A percentile compares a stretch with the other conserved stretches of the same genome.
Evolutionary conservation across 768 basidiomycete genomes (phyloP).

Genomic region (Boletus pseudopeckii): DNA sequence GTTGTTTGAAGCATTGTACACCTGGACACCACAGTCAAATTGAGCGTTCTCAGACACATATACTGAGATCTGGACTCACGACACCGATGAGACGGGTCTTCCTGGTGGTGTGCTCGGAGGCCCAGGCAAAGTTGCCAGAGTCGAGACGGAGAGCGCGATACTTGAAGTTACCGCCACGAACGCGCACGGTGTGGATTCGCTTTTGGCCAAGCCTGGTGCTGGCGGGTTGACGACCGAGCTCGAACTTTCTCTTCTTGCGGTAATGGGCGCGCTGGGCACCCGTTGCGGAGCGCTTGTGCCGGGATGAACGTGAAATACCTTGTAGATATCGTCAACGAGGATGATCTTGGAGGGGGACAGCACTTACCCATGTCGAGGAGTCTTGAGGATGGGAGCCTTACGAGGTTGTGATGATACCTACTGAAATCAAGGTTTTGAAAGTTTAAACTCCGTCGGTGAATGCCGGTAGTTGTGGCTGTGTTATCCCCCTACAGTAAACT

Average conservation of each 20-base stretch:
- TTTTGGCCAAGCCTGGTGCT: constrained; percentile 96
- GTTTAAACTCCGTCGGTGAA: constrained; percentile 29
- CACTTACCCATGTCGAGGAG: constrained; percentile 73
- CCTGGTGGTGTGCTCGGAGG: constrained; percentile 86
- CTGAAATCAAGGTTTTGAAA: constrained; percentile 36
- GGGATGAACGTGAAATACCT: constrained; percentile 97
- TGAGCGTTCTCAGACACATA: constrained; percentile 7
- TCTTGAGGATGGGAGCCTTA: constrained; percentile 57
- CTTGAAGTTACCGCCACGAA: constrained; percentile 94
- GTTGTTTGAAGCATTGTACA: constrained; percentile 99
- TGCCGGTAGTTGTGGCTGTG: constrained; percentile 24
- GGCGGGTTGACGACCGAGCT: constrained; percentile 97
- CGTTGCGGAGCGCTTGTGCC: constrained; percentile 94
- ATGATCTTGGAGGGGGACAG: constrained; percentile 22
- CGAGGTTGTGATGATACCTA: constrained; percentile 53
- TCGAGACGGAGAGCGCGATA: constrained; percentile 96
- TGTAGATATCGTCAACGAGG: constrained; percentile 11
- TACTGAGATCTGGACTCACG: constrained; percentile 49
- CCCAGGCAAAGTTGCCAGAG: constrained; percentile 98
- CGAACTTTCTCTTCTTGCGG: constrained; percentile 99
- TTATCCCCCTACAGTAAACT: too few species aligned
- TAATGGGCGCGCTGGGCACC: constrained; percentile 92
- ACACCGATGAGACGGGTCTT: constrained; percentile 97
- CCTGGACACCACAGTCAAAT: constrained; percentile 41
- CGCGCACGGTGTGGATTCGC: constrained; percentile 92